Base-by-base conservation (phyloP, 179 eudicot species). In the Silene coronaria region DNA sequence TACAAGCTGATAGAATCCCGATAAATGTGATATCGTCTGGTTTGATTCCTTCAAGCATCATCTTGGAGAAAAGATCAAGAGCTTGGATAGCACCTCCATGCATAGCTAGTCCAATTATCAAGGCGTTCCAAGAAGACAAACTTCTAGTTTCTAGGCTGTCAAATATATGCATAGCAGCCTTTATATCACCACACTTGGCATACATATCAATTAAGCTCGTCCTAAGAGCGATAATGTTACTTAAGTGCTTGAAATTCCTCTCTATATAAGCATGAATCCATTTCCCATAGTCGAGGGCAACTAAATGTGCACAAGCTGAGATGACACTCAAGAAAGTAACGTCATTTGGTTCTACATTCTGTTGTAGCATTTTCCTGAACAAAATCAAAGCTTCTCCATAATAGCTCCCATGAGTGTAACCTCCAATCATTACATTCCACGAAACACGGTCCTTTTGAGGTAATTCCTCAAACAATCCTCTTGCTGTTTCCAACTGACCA, bases 351-450 rank as follows among this genome's bases (percentile, higher is more conserved):
- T 79, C 82, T 19, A 80, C 73, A 36, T 66, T 16, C 2, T 63
- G 72, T 72, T 77, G 77, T 72, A 70, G 84, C 91, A 88, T 88
- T 46, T 74, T 68, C 28, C 79, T 73, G 55, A 89, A 91, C 61
- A 88, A 48, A 62, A 73, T 66, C 61, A 87, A 77, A 32, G 89
- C 88, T 72, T 87, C 91, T 24, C 62, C 80, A 78, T 79, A 83
- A 19, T 24, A 70, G 66, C 86, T 80, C 68, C 79, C 82, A 55
- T 87, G 87, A 1, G 86, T 68, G 75, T 88, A 86, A 45, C 89
- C 91, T 0, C 87, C 89, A 75, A 88, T 87, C 92, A 90, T 87
- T 38, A 80, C 87, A 84, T 90, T 90, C 96, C 96, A 90, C 2
- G 92, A 82, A 68, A 88, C 63, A 9, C 81, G 51, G 69, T 88